A percentile compares a stretch with the other conserved stretches of the same genome.
Evolutionary conservation across 805 yeast genomes (phyloP).

Genomic region (Suhomyces sp.): DNA sequence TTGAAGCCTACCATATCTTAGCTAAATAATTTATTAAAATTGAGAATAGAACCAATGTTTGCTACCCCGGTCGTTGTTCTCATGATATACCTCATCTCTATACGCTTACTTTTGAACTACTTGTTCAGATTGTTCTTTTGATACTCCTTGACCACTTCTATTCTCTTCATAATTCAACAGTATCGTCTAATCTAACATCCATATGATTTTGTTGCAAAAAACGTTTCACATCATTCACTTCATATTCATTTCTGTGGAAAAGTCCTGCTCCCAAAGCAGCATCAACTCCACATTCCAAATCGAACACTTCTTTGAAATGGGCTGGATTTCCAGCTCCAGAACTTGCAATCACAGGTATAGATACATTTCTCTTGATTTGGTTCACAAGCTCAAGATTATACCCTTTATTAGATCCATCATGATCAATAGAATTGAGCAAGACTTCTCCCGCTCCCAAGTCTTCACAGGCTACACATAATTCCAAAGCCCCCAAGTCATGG

Average conservation of each 20-base stretch:
- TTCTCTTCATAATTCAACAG: constrained; percentile 23
- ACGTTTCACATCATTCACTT: constrained; percentile 79
- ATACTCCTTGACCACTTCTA: no score
- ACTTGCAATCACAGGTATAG: constrained; percentile 94
- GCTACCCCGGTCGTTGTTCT: no score
- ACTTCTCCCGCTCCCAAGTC: constrained; percentile 96
- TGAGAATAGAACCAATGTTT: no score
- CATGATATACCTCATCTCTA: no score
- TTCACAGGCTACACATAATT: constrained; percentile 85
- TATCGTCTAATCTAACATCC: constrained; percentile 67
- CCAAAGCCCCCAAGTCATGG: constrained; percentile 85
- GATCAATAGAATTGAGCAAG: constrained; percentile 89
- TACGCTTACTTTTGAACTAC: no score
- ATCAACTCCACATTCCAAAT: constrained; percentile 71
- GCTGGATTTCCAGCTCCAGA: constrained; percentile 95
- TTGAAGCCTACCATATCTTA: no score
- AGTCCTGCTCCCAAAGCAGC: constrained; percentile 99
- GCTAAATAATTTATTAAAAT: no score
- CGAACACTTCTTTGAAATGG: constrained; percentile 88
- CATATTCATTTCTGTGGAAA: constrained; percentile 94
- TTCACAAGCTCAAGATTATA: constrained; percentile 82
- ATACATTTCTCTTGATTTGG: constrained; percentile 73
- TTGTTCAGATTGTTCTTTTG: no score
- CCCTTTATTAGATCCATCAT: constrained; percentile 95
- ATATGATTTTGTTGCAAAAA: constrained; percentile 53